phyloP scores from a whole-genome alignment of 495 filamentous ascomycete genomes.

The Penicillium coffeae region DNA sequence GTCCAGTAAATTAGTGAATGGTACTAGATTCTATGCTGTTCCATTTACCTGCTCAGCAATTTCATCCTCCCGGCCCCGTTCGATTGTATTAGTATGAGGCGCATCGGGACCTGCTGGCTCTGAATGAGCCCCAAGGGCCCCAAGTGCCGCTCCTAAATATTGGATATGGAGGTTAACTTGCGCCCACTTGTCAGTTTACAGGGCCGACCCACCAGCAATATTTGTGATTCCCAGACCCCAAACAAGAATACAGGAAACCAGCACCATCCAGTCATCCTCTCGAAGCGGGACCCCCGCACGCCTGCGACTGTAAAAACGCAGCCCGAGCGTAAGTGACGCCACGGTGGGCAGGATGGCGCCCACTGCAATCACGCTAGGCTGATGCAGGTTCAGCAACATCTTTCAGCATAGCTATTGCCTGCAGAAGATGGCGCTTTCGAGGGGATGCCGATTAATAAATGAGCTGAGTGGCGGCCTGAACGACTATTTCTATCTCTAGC shows the following conservation, averaged over 20 bases:
- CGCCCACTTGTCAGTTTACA: too few relatives aligned
- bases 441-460: too few relatives aligned
- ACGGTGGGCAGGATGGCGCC: conserved; percentile 4
- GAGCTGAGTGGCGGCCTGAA: too few relatives aligned
- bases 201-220: conserved; percentile 1
- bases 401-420: too few relatives aligned
- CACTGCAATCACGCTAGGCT: conserved; percentile 5
- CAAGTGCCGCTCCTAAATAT: conserved; percentile 5
- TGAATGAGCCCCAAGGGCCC: conserved; percentile 8
- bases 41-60: conserved; percentile 8
- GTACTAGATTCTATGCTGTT: too few relatives aligned
- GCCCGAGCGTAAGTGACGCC: neutral
- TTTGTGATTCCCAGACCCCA: conserved; percentile 7
- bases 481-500: too few relatives aligned
- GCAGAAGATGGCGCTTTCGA: too few relatives aligned
- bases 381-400: conserved; percentile 7
- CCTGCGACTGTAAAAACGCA: conserved; percentile 1
- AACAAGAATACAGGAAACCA: conserved; percentile 4
- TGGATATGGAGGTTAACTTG: too few relatives aligned
- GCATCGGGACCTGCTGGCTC: conserved; percentile 2
- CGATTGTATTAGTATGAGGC: conserved; percentile 5
- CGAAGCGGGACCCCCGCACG: neutral
- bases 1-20: neutral
- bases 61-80: conserved; percentile 2
- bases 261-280: conserved; percentile 5